Conservation (phyloP, 164 flowering plant genomes). For the Pachysandra terminalis region DNA sequence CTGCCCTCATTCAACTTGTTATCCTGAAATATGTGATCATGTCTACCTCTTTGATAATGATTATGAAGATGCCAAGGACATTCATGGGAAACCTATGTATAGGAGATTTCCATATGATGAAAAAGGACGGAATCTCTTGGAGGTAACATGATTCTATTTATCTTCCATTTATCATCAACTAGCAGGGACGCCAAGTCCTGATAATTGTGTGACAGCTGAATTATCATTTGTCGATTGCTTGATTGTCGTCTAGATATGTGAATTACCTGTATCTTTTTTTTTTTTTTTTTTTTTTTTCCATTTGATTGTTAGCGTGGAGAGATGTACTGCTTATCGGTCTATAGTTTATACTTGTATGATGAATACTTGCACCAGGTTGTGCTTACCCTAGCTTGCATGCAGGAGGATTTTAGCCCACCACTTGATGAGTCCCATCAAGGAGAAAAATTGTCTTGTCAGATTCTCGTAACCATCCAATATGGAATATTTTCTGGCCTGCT, state of each 20-base stretch:
- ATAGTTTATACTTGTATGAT: background rate
- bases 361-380: background rate
- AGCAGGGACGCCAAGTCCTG: background rate
- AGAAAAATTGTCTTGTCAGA: background rate
- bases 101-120: constrained; percentile 92
- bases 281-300: too few species aligned
- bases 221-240: background rate
- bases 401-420: background rate
- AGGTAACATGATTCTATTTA: constrained; percentile 43
- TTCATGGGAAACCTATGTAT: constrained; percentile 67
- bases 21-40: constrained; percentile 79
- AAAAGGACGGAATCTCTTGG: constrained; percentile 67
- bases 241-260: background rate
- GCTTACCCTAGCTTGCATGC: background rate
- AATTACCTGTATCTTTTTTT: background rate
- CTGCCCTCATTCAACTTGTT: constrained; percentile 56
- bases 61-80: constrained; percentile 83
- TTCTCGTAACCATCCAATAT: background rate
- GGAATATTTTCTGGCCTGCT: too few species aligned
- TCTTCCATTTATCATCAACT: constrained; percentile 3
- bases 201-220: background rate
- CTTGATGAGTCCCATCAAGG: too few species aligned
- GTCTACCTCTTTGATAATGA: constrained; percentile 91
- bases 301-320: background rate
- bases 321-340: too few species aligned